Evolutionary conservation across 1,284 basidiomycete genomes (phyloP).

Genomic region (Sutorius eximius): DNA sequence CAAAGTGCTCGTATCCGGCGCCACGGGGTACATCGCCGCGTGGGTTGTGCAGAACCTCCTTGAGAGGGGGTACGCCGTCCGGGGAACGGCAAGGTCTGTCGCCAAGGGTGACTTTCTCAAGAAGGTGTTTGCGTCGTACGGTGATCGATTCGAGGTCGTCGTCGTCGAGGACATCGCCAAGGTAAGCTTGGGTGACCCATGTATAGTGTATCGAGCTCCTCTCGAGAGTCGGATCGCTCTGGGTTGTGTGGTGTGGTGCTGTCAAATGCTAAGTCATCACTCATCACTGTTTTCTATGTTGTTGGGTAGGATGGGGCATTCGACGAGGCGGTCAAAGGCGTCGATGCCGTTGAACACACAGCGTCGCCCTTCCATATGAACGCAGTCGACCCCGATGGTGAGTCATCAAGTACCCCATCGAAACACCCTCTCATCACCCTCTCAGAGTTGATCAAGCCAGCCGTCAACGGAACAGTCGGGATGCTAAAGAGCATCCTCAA

Average conservation of each 20-base stretch:
- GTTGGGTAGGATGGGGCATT: constrained; percentile 53
- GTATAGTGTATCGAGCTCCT: too few relatives aligned
- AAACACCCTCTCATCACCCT: background rate
- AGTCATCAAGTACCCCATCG: background rate
- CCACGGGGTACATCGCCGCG: constrained; percentile 39
- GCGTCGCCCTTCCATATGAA: constrained; percentile 48
- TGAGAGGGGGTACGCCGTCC: constrained; percentile 41
- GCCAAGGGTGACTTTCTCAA: constrained; percentile 44
- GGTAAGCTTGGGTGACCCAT: constrained; percentile 25
- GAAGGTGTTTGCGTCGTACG: constrained; percentile 40
- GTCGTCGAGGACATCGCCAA: constrained; percentile 48
- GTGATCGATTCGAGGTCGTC: constrained; percentile 45
- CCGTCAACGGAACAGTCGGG: constrained; percentile 60
- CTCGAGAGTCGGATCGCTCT: background rate
- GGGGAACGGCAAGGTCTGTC: constrained; percentile 47
- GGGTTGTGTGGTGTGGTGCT: background rate
- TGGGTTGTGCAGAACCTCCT: constrained; percentile 39
- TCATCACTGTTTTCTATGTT: background rate
- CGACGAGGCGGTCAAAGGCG: constrained; percentile 63
- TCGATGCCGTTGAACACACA: constrained; percentile 57
- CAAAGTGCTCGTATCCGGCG: constrained; percentile 43
- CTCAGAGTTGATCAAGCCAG: constrained; percentile 58
- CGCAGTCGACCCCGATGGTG: constrained; percentile 42
- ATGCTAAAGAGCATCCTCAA: constrained; percentile 56
- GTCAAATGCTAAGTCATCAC: background rate